These are phyloP conservation scores for Fusarium brevicatenulatum DNA, from an alignment of 2,329 filamentous ascomycete species.

Conservation along the genomic window DNA sequence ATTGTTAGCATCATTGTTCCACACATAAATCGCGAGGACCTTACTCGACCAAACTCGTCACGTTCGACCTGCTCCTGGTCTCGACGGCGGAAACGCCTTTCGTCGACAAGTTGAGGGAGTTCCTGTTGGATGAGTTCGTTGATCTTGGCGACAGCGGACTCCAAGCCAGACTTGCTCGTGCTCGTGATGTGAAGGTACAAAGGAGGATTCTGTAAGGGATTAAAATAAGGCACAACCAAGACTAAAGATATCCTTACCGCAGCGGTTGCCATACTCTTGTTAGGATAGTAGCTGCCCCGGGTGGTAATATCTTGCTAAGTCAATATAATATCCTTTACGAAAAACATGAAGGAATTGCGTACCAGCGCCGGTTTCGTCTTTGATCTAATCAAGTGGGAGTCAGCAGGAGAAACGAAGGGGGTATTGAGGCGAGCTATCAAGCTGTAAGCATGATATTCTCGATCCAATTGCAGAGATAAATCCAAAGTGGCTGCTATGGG, in stretches of 20 bases:
- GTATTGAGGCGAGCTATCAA: slow-evolving; percentile 70
- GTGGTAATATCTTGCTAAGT: slow-evolving; percentile 93
- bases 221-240: neutral
- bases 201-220: slow-evolving; percentile 77
- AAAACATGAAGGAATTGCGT: slow-evolving; percentile 66
- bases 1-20: slow-evolving; percentile 25
- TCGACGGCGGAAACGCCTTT: slow-evolving; percentile 87
- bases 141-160: slow-evolving; percentile 86
- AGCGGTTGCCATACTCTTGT: slow-evolving; percentile 96
- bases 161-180: slow-evolving; percentile 89
- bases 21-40: slow-evolving; percentile 38
- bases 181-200: slow-evolving; percentile 96
- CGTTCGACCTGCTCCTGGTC: slow-evolving; percentile 85
- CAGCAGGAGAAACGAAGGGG: slow-evolving; percentile 90
- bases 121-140: slow-evolving; percentile 97
- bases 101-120: slow-evolving; percentile 92
- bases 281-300: slow-evolving; percentile 94
- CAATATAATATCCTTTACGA: slow-evolving; percentile 64
- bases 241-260: slow-evolving; percentile 70
- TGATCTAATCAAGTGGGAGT: slow-evolving; percentile 98
- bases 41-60: slow-evolving; percentile 89
- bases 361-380: slow-evolving; percentile 99
- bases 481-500: slow-evolving; percentile 49
- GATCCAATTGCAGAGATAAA: slow-evolving; percentile 57
- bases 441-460: slow-evolving; percentile 75